Percentiles rank a stretch among this genome's conserved stretches.
These are phyloP conservation scores for Pseudopyrenochaeta lycopersici DNA, from an alignment of 2,329 filamentous ascomycete species.

Conservation along the genomic window DNA sequence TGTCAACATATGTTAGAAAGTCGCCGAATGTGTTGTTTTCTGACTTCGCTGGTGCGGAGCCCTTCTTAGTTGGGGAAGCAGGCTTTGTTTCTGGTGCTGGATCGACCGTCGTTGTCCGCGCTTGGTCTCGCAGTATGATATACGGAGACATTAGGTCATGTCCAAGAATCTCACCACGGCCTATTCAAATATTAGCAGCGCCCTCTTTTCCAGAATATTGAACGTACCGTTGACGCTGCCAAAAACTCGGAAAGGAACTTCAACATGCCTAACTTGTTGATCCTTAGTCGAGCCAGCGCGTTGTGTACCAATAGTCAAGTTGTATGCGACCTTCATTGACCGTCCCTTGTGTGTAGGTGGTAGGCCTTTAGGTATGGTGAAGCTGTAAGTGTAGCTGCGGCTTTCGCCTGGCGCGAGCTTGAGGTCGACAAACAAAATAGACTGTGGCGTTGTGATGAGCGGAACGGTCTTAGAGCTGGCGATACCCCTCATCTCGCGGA, in stretches of 20 bases:
- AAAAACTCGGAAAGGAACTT: slow-evolving; percentile 90
- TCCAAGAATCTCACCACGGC: slow-evolving; percentile 83
- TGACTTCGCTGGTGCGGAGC: slow-evolving; percentile 32
- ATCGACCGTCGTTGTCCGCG: slow-evolving; percentile 60
- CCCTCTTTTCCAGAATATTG: not conserved
- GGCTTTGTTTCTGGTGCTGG: slow-evolving; percentile 13
- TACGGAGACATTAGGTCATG: slow-evolving; percentile 97
- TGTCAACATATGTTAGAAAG: slow-evolving; percentile 59
- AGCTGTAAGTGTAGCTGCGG: slow-evolving; percentile 84
- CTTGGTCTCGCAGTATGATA: slow-evolving; percentile 85
- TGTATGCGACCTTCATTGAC: slow-evolving; percentile 92
- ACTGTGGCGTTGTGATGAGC: slow-evolving; percentile 92
- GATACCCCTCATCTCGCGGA: slow-evolving; percentile 92
- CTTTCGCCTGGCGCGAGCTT: slow-evolving; percentile 88
- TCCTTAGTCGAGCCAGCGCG: slow-evolving; percentile 79
- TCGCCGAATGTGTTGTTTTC: slow-evolving; percentile 54
- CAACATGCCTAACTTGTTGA: slow-evolving; percentile 84
- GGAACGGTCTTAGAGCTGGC: slow-evolving; percentile 88
- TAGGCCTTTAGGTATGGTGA: slow-evolving; percentile 85
- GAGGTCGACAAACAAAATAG: slow-evolving; percentile 93
- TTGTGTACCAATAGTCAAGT: slow-evolving; percentile 90
- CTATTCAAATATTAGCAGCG: slow-evolving; percentile 46
- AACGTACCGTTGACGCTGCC: slow-evolving; percentile 81
- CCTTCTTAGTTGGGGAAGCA: slow-evolving; percentile 29
- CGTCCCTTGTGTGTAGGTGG: slow-evolving; percentile 91